Percentiles rank a stretch among this genome's conserved stretches.
Evolutionary conservation across 2,329 filamentous ascomycete species (phyloP).

Genomic region (Ophiostoma novo-ulmi): DNA sequence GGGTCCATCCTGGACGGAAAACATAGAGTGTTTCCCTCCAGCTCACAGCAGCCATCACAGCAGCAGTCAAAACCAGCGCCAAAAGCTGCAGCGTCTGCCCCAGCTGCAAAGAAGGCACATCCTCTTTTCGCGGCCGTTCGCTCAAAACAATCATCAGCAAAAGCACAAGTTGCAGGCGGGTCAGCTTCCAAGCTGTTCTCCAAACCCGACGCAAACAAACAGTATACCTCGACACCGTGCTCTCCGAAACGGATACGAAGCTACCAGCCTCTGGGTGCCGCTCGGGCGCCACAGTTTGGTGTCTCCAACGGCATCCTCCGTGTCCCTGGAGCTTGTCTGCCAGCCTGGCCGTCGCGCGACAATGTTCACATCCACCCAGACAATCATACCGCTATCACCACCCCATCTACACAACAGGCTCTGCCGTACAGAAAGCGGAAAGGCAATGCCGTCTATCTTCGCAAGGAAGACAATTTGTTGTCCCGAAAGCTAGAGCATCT

Average conservation of each 20-base stretch:
- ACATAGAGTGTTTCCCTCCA: slow-evolving; percentile 6
- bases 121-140: slow-evolving; percentile 64
- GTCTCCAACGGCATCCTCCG: slow-evolving; percentile 46
- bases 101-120: slow-evolving; percentile 38
- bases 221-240: slow-evolving; percentile 51
- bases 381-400: not conserved
- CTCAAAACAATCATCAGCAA: slow-evolving; percentile 28
- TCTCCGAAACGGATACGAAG: slow-evolving; percentile 44
- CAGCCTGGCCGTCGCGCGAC: slow-evolving; percentile 66
- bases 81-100: not conserved
- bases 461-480: slow-evolving; percentile 43
- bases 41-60: not conserved
- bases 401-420: not conserved
- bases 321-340: slow-evolving; percentile 60
- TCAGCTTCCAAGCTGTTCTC: slow-evolving; percentile 29
- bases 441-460: slow-evolving; percentile 41
- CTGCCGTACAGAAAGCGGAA: slow-evolving; percentile 45
- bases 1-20: slow-evolving; percentile 16
- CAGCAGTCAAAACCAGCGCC: not conserved
- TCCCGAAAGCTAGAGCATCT: slow-evolving; percentile 36
- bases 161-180: slow-evolving; percentile 18
- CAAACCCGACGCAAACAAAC: slow-evolving; percentile 29
- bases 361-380: slow-evolving; percentile 51
- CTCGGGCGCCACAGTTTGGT: slow-evolving; percentile 40
- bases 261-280: slow-evolving; percentile 30